Conservation (phyloP, 805 yeast species). For the Ogataea paraovalis region DNA sequence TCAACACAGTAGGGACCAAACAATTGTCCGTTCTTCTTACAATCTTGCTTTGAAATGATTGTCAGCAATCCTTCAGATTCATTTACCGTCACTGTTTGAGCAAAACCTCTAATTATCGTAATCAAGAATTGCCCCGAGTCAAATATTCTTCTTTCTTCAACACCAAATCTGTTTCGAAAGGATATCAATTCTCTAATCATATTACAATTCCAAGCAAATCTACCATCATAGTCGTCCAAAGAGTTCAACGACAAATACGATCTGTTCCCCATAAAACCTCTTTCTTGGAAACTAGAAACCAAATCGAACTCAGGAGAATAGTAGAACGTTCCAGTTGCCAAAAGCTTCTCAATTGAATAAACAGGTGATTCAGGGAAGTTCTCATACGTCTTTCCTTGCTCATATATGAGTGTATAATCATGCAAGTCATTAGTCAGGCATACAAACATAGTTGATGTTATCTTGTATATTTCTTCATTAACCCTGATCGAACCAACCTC, state of each 20-base stretch:
- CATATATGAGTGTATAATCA: constrained; percentile 35
- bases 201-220: constrained; percentile 50
- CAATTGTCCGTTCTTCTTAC: constrained; percentile 42
- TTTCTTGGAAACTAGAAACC: constrained; percentile 40
- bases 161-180: constrained; percentile 41
- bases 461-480: constrained; percentile 47
- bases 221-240: constrained; percentile 39
- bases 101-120: constrained; percentile 49
- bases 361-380: constrained; percentile 34
- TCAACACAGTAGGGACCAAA: constrained; percentile 59
- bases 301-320: constrained; percentile 46
- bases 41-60: constrained; percentile 48
- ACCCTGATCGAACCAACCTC: constrained; percentile 60
- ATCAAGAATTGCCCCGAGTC: constrained; percentile 46
- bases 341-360: constrained; percentile 39
- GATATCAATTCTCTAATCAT: constrained; percentile 43
- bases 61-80: constrained; percentile 40
- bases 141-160: constrained; percentile 37
- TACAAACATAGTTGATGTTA: constrained; percentile 60
- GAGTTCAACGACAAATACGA: constrained; percentile 21
- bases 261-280: constrained; percentile 31
- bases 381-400: constrained; percentile 14
- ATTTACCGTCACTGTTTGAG: constrained; percentile 32
- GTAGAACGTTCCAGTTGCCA: constrained; percentile 45
- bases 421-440: constrained; percentile 56